Conservation (phyloP, 139 green algal species). For the Auxenochlorella protothecoides region DNA sequence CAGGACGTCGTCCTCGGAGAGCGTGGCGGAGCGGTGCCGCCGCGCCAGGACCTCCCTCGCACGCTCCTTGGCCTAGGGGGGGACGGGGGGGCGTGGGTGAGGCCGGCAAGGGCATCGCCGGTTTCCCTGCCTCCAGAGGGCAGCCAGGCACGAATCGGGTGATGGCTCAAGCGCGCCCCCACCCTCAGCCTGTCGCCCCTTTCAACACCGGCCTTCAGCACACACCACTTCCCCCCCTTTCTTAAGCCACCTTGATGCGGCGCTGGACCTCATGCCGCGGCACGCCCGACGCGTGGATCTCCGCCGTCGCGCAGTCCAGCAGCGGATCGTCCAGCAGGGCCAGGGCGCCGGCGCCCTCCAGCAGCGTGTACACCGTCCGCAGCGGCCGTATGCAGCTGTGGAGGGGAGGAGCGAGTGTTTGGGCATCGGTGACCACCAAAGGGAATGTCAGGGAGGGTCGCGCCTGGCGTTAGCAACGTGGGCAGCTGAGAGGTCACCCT, state of each 20-base stretch:
- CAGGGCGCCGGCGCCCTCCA: slow-evolving; percentile 54
- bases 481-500: no score
- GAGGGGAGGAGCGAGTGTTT: neutral
- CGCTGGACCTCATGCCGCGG: slow-evolving; percentile 54
- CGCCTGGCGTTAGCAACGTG: no score
- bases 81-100: neutral
- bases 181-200: no score
- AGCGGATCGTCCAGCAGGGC: slow-evolving; percentile 61
- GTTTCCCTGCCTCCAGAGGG: neutral
- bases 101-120: neutral
- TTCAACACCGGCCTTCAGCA: no score
- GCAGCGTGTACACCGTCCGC: slow-evolving; percentile 61
- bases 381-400: slow-evolving; percentile 39
- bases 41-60: slow-evolving; percentile 58
- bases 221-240: no score
- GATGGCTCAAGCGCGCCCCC: no score
- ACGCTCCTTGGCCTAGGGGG: slow-evolving; percentile 56
- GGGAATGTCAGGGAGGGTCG: no score
- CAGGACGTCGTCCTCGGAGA: slow-evolving; percentile 64
- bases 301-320: slow-evolving; percentile 61
- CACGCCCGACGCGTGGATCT: slow-evolving; percentile 57
- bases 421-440: neutral
- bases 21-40: slow-evolving; percentile 37
- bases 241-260: slow-evolving; percentile 53
- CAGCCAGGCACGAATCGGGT: no score